phyloP scores from a whole-genome alignment of 208 protist species.

The Leptomonas seymouri region DNA sequence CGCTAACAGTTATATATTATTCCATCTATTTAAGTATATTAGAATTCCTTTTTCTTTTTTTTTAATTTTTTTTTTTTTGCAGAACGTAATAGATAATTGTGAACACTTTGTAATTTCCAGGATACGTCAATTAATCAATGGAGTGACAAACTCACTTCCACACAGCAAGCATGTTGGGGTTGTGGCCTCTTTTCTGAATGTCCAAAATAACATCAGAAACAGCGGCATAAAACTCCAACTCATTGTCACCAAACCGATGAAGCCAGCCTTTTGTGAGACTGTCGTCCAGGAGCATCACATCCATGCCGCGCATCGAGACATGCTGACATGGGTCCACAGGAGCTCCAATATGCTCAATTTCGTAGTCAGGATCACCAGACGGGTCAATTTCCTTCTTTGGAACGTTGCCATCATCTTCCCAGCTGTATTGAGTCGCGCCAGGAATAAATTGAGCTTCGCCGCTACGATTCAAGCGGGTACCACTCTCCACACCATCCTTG shows the following conservation, averaged over 20 bases:
- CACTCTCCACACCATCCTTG: conserved; percentile 6
- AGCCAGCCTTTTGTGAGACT: conserved; percentile 74
- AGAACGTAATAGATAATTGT: background rate
- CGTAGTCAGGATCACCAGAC: conserved; percentile 28
- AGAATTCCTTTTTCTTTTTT: background rate
- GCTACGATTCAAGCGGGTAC: conserved; percentile 40
- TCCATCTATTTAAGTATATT: too few species aligned
- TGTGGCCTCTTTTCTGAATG: conserved; percentile 73
- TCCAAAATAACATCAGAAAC: conserved; percentile 64
- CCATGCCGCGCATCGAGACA: conserved; percentile 80
- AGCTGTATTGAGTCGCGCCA: conserved; percentile 16
- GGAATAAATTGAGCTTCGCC: conserved; percentile 81
- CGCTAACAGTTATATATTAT: too few species aligned
- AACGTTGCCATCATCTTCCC: conserved; percentile 12
- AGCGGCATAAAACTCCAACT: conserved; percentile 70
- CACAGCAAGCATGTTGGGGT: conserved; percentile 68
- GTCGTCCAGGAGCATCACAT: conserved; percentile 88
- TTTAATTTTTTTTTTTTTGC: background rate
- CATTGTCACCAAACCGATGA: conserved; percentile 49
- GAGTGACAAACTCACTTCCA: conserved; percentile 21
- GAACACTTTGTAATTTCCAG: background rate
- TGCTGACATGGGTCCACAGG: conserved; percentile 64
- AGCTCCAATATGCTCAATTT: conserved; percentile 32
- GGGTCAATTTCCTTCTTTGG: conserved; percentile 12
- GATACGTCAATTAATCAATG: background rate